Evolutionary conservation across 208 protist species (phyloP).

Genomic region (Endotrypanum monterogeii): DNA sequence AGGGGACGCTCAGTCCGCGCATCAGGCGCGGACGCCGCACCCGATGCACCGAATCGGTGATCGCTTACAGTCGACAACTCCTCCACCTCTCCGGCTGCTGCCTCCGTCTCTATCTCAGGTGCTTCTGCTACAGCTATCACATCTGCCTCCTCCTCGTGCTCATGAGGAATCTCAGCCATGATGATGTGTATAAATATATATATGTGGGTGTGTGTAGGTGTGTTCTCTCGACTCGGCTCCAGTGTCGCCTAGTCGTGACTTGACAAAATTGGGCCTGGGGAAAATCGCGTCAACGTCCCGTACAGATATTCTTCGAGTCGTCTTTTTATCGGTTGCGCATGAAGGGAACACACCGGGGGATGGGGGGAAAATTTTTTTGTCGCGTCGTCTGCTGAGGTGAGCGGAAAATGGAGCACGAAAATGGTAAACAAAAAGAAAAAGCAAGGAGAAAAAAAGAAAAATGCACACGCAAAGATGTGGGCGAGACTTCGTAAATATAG

Average conservation of each 20-base stretch:
- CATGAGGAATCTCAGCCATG: slow-evolving; percentile 1
- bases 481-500: too few species aligned
- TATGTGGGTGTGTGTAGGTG: too few species aligned
- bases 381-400: too few species aligned
- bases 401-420: too few species aligned
- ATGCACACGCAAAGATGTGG: too few species aligned
- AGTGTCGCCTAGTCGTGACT: neutral
- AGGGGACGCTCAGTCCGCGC: neutral
- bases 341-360: too few species aligned
- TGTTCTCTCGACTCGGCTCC: neutral
- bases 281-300: neutral
- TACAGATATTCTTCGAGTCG: too few species aligned
- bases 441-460: too few species aligned
- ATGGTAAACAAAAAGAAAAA: too few species aligned
- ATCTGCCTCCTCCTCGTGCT: neutral
- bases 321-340: too few species aligned
- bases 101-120: neutral
- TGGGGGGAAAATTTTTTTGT: too few species aligned
- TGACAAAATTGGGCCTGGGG: neutral
- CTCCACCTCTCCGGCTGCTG: neutral
- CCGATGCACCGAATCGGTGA: neutral
- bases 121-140: neutral
- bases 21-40: neutral
- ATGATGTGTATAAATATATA: neutral
- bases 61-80: neutral